A percentile compares a stretch with the other conserved stretches of the same genome.
These are phyloP conservation scores for Calonectria pseudoturangicola DNA, from an alignment of 2,329 filamentous ascomycete genomes.

Conservation along the genomic window DNA sequence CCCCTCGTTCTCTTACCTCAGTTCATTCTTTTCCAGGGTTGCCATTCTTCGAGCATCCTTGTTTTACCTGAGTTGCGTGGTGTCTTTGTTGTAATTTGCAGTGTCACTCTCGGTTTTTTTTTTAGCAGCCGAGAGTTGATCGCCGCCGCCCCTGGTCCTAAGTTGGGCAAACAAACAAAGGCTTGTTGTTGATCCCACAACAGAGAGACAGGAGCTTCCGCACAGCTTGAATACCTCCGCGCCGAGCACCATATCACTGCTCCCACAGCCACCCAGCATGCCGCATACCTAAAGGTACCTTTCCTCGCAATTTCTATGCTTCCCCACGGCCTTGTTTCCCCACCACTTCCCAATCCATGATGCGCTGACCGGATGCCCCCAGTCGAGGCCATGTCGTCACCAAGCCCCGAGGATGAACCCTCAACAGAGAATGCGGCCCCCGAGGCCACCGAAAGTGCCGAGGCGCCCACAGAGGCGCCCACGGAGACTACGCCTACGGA, in stretches of 20 bases:
- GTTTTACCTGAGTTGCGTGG: constrained; percentile 25
- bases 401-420: constrained; percentile 53
- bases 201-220: constrained; percentile 22
- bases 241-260: constrained; percentile 32
- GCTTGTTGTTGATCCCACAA: constrained; percentile 33
- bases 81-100: constrained; percentile 35
- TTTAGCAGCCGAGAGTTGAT: constrained; percentile 17
- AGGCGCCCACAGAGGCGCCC: constrained; percentile 6
- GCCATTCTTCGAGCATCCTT: constrained; percentile 32
- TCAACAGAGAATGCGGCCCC: constrained; percentile 47
- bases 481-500: background rate
- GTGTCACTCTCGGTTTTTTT: constrained; percentile 7
- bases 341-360: constrained; percentile 32
- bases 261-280: constrained; percentile 53
- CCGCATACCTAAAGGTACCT: constrained; percentile 52
- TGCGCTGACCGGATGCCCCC: constrained; percentile 43
- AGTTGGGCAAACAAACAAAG: constrained; percentile 34
- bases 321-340: constrained; percentile 12
- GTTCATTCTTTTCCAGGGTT: constrained; percentile 25
- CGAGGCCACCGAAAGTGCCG: constrained; percentile 26
- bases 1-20: constrained; percentile 26
- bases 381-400: constrained; percentile 55
- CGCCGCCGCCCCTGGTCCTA: constrained; percentile 13
- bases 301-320: constrained; percentile 10
- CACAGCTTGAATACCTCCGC: constrained; percentile 28